A percentile compares a stretch with the other conserved stretches of the same genome.
phyloP scores from a whole-genome alignment of 2,329 filamentous ascomycete species.

The Triangularia setosa region DNA sequence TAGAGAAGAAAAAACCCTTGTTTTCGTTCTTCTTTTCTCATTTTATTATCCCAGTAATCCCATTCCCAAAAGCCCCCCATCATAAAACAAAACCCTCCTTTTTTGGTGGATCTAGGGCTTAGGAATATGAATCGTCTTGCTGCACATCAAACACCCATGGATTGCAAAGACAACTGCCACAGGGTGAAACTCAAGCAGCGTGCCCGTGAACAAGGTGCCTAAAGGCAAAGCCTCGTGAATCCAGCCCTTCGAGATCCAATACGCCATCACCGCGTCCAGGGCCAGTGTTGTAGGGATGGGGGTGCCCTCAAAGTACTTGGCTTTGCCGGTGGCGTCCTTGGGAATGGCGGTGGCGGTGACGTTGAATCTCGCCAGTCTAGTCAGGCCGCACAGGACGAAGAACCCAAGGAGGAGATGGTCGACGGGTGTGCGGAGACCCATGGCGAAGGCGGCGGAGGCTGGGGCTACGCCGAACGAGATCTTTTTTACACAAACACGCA shows the following conservation, averaged over 20 bases:
- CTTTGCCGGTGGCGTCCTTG: conserved; percentile 89
- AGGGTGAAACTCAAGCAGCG: conserved; percentile 78
- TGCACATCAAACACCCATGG: conserved; percentile 94
- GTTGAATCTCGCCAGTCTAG: conserved; percentile 93
- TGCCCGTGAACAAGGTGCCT: conserved; percentile 64
- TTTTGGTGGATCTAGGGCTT: too few relatives aligned
- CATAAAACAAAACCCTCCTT: neutral
- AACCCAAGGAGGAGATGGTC: conserved; percentile 79
- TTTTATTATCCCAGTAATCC: neutral
- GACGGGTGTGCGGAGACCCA: conserved; percentile 78
- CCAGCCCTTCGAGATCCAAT: conserved; percentile 80
- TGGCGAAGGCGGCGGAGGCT: conserved; percentile 79
- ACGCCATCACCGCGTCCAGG: conserved; percentile 80
- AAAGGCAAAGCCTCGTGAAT: conserved; percentile 73
- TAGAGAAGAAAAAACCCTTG: neutral
- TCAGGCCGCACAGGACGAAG: conserved; percentile 93
- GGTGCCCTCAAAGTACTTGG: conserved; percentile 92
- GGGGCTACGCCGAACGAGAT: conserved; percentile 94
- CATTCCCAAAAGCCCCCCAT: neutral
- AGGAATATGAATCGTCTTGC: conserved; percentile 89
- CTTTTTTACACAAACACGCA: conserved; percentile 32
- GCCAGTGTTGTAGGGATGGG: conserved; percentile 88
- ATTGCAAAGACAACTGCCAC: conserved; percentile 73
- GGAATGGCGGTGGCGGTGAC: conserved; percentile 86
- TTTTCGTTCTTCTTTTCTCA: neutral